Percentiles rank a stretch among this genome's conserved stretches.
Evolutionary conservation across 2,329 filamentous ascomycete species (phyloP).

Genomic region (Colletotrichum sp.): DNA sequence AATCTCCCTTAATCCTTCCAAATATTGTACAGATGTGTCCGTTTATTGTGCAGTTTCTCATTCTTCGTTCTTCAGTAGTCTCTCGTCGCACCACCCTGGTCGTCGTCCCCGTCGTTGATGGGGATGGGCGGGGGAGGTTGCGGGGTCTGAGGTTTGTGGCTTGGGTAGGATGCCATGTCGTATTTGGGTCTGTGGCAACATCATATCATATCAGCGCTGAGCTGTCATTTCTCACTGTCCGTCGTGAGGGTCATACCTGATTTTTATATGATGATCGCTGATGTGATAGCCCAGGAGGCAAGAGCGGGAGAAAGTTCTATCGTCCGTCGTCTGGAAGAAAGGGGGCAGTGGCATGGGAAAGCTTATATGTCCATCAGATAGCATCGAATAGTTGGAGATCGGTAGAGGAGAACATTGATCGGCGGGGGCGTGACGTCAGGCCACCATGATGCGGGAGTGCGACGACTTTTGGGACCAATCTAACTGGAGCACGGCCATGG

Average conservation of each 20-base stretch:
- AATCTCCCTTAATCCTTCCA: neutral
- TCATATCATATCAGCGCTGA: neutral
- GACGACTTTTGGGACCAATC: neutral
- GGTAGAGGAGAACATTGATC: neutral
- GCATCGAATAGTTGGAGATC: neutral
- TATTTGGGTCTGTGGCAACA: neutral
- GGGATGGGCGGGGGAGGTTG: constrained; percentile 23
- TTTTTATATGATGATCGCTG: neutral
- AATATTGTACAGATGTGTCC: neutral
- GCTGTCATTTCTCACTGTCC: neutral
- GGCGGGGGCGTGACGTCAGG: constrained; percentile 15
- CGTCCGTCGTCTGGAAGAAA: neutral
- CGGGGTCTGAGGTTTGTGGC: constrained; percentile 23
- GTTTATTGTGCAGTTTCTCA: neutral
- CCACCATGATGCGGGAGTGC: constrained; percentile 3
- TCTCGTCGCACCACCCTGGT: constrained; percentile 14
- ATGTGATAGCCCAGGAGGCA: neutral
- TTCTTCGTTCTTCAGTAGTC: constrained; percentile 10
- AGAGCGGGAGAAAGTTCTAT: neutral
- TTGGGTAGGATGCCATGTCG: constrained; percentile 15
- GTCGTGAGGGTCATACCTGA: neutral
- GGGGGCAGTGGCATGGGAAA: neutral
- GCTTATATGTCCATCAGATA: neutral
- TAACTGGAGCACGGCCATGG: neutral
- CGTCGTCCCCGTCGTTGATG: constrained; percentile 21